Evolutionary conservation across 2,329 filamentous ascomycete genomes (phyloP).

Genomic region (Thyridium curvatum): DNA sequence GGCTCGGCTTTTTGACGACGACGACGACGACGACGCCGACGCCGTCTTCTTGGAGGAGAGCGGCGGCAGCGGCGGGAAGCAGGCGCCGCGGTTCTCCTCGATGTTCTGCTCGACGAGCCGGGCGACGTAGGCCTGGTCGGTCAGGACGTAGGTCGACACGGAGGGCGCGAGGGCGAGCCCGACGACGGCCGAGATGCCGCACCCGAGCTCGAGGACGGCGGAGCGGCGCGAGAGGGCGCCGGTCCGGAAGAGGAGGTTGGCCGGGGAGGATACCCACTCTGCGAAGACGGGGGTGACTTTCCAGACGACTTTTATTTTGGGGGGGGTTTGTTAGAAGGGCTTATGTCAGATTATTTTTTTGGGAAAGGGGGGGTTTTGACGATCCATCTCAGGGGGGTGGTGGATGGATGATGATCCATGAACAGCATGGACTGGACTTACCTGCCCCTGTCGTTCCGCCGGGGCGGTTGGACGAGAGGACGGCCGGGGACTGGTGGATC

Average conservation of each 20-base stretch:
- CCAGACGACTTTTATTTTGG: slow-evolving; percentile 75
- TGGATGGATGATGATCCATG: neutral
- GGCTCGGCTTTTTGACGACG: slow-evolving; percentile 8
- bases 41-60: slow-evolving; percentile 4
- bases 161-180: slow-evolving; percentile 60
- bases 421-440: slow-evolving; percentile 15
- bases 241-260: slow-evolving; percentile 56
- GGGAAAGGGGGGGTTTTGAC: slow-evolving; percentile 3
- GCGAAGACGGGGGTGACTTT: slow-evolving; percentile 81
- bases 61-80: no score
- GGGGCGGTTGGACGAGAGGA: slow-evolving; percentile 70
- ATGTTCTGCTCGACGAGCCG: slow-evolving; percentile 74
- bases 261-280: slow-evolving; percentile 62
- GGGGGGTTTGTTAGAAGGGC: slow-evolving; percentile 4
- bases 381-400: slow-evolving; percentile 2
- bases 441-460: slow-evolving; percentile 51
- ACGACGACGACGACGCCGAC: slow-evolving; percentile 2
- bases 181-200: slow-evolving; percentile 77
- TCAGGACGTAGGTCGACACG: slow-evolving; percentile 65
- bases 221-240: slow-evolving; percentile 44
- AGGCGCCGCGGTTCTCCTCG: slow-evolving; percentile 42
- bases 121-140: slow-evolving; percentile 82
- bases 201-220: slow-evolving; percentile 74
- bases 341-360: neutral
- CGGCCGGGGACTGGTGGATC: slow-evolving; percentile 76